Percentiles rank a stretch among this genome's conserved stretches.
Evolutionary conservation across 257 asterid genomes (phyloP).

Genomic region (Lycium barbarum): DNA sequence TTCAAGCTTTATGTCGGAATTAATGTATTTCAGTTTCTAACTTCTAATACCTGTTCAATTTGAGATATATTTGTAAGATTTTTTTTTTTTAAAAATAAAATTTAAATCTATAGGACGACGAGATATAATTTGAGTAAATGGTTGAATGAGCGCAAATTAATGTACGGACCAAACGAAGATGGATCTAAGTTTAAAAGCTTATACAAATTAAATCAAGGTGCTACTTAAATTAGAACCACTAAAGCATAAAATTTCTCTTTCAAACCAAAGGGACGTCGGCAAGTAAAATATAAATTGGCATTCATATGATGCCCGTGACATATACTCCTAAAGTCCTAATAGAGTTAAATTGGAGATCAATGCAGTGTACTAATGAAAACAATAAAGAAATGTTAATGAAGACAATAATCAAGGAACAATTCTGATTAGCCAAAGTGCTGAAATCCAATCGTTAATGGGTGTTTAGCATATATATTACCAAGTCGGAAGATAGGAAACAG

Average conservation of each 20-base stretch:
- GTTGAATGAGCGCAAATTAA: background rate
- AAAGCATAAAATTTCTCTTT: background rate
- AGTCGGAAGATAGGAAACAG: constrained; percentile 31
- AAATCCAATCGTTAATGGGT: constrained; percentile 5
- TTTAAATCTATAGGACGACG: background rate
- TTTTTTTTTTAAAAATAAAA: background rate
- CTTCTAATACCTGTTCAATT: background rate
- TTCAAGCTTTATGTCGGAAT: background rate
- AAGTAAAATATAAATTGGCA: background rate
- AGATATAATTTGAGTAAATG: background rate
- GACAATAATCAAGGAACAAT: background rate
- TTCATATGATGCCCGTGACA: background rate
- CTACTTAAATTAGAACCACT: constrained; percentile 19
- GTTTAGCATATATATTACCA: background rate
- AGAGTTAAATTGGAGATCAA: background rate
- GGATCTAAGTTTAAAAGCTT: background rate
- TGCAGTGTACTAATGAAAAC: background rate
- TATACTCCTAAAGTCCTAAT: background rate
- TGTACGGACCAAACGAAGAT: background rate
- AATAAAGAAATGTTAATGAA: background rate
- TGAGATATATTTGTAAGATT: background rate
- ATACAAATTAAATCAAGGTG: background rate
- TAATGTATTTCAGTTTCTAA: background rate
- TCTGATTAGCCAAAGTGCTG: constrained; percentile 22
- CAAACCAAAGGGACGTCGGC: background rate